Evolutionary conservation across 2,329 filamentous ascomycete genomes (phyloP), one percentile per base, ranked within the genome.

Genomic region (Fonsecaea pedrosoi): DNA sequence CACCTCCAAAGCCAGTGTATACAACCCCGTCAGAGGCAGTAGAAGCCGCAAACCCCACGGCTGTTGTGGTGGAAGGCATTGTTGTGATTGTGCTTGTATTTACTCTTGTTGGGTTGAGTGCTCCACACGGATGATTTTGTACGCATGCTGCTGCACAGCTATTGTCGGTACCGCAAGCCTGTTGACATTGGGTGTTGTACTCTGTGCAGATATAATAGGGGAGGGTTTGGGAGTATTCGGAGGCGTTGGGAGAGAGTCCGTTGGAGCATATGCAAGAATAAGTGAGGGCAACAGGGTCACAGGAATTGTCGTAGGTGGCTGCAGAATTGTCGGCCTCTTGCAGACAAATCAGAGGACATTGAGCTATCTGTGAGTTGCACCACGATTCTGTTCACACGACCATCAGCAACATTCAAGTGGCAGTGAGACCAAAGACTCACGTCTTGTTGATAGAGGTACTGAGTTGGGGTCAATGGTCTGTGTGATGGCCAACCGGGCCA

Each of bases 151-250:
- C 75, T 50, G 83, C 79, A 76, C 87, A 89, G 50, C 73, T 72
- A 64, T 81, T 82, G 73, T 85, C 71, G 73, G 66, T 64, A n/a
- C 69, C 69, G 70, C 87, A 89, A 71, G 77, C 78, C 12, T 69
- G 72, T 30, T 87, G 85, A 72, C 86, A 88, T 70, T 87, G 79
- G 73, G 81, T 85, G 75, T 84, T 85, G 77, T 79, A 81, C 70
- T 86, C 81, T 9, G 82, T 83, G 79, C 87, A 89, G 76, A 85
- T 81, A 78, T 81, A 89, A 80, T 85, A 89, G 18, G 87, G 86
- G 60, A 89, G 81, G 13, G 87, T 89, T 72, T 86, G 83, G 38
- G 85, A 86, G 81, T 86, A 89, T 74, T 88, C 80, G 69, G 85
- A 84, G 64, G 86, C 77, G 75, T 89, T 89, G 72, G 87, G 87